Evolutionary conservation across 2,329 filamentous ascomycete species (phyloP).

Genomic region (Aspergillus sp.): DNA sequence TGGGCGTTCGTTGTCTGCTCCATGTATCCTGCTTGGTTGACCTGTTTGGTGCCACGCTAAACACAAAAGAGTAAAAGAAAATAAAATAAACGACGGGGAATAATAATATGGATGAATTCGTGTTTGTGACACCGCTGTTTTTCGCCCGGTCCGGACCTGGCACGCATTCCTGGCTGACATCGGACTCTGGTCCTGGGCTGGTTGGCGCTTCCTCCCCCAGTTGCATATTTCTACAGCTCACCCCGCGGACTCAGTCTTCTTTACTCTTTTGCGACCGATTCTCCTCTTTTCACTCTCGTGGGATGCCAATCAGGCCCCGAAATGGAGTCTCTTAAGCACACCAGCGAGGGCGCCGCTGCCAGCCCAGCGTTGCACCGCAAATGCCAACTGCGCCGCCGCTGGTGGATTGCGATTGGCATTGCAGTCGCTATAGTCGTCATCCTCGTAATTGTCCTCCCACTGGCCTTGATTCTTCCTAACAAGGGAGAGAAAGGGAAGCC

Average conservation of each 20-base stretch:
- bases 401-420: conserved; percentile 11
- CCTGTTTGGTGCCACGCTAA: neutral
- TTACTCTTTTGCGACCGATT: neutral
- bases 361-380: conserved; percentile 5
- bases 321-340: conserved; percentile 11
- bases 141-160: neutral
- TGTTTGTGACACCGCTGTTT: neutral
- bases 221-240: neutral
- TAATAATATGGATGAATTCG: neutral
- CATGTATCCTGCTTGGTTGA: neutral
- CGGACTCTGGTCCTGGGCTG: neutral
- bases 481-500: conserved; percentile 5
- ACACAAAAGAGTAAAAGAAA: neutral
- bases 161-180: neutral
- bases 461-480: conserved; percentile 12
- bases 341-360: neutral
- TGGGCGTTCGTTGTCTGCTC: neutral
- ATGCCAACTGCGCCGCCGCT: conserved; percentile 11
- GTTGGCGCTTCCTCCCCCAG: too few relatives aligned
- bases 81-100: neutral
- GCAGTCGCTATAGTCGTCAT: conserved; percentile 13
- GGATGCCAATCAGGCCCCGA: neutral
- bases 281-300: neutral
- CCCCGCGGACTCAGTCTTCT: neutral
- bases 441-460: conserved; percentile 17